Conservation (phyloP, 2,329 filamentous ascomycete species). For the Penicillium sp. region DNA sequence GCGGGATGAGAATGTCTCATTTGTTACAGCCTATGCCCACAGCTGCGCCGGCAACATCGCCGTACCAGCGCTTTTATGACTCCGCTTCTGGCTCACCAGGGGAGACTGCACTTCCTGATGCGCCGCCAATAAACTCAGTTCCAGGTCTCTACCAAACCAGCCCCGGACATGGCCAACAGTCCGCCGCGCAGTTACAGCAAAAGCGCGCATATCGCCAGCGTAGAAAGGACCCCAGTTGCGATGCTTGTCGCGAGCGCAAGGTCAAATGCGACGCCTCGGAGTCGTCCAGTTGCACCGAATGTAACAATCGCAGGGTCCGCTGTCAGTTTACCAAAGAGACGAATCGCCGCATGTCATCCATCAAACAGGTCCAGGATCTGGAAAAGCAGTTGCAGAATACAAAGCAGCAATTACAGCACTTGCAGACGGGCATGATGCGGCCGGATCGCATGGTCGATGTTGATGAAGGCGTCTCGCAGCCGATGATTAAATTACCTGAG, state of each 20-base stretch:
- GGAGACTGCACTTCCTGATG: slow-evolving; percentile 33
- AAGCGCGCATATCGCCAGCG: slow-evolving; percentile 91
- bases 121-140: slow-evolving; percentile 31
- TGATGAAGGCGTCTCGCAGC: slow-evolving; percentile 37
- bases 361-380: slow-evolving; percentile 96
- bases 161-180: slow-evolving; percentile 43
- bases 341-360: slow-evolving; percentile 95
- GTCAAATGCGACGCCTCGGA: slow-evolving; percentile 91
- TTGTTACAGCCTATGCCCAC: slow-evolving; percentile 32
- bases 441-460: slow-evolving; percentile 40
- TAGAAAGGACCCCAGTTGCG: slow-evolving; percentile 92
- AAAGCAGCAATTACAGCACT: slow-evolving; percentile 66
- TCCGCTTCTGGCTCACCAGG: slow-evolving; percentile 34
- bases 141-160: slow-evolving; percentile 26
- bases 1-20: slow-evolving; percentile 37
- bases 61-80: slow-evolving; percentile 35
- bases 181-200: slow-evolving; percentile 60
- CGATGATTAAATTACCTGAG: slow-evolving; percentile 52
- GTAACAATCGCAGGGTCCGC: slow-evolving; percentile 89
- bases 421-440: slow-evolving; percentile 56
- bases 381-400: slow-evolving; percentile 80
- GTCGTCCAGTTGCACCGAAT: slow-evolving; percentile 91
- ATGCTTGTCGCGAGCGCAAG: slow-evolving; percentile 81
- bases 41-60: slow-evolving; percentile 19
- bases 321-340: slow-evolving; percentile 99